phyloP scores from a whole-genome alignment of 1,284 basidiomycete genomes.

The Termitomyces sp. region DNA sequence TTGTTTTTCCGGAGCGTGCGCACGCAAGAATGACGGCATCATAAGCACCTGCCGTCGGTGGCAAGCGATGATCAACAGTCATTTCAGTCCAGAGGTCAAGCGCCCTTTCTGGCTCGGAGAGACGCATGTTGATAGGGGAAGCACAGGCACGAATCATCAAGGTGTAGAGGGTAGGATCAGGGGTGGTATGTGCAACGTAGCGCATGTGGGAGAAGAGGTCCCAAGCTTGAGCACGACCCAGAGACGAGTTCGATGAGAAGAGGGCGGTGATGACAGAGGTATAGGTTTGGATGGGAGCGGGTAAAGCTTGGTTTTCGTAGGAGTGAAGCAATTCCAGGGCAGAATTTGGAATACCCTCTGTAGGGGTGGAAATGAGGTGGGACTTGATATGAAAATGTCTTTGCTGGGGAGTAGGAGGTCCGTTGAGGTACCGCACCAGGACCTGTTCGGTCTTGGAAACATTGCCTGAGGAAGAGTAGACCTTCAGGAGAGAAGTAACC shows the following conservation, averaged over 20 bases:
- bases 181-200: slow-evolving; percentile 83
- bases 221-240: slow-evolving; percentile 76
- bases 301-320: slow-evolving; percentile 54
- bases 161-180: slow-evolving; percentile 72
- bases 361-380: slow-evolving; percentile 41
- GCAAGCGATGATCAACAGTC: slow-evolving; percentile 60
- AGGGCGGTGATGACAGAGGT: slow-evolving; percentile 58
- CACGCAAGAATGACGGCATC: slow-evolving; percentile 80
- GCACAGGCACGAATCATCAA: slow-evolving; percentile 89
- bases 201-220: slow-evolving; percentile 96
- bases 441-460: slow-evolving; percentile 40
- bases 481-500: slow-evolving; percentile 41
- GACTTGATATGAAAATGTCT: slow-evolving; percentile 66
- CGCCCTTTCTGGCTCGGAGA: slow-evolving; percentile 83
- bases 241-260: slow-evolving; percentile 42
- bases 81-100: slow-evolving; percentile 94
- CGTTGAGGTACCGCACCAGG: slow-evolving; percentile 36
- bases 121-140: slow-evolving; percentile 32
- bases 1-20: slow-evolving; percentile 54
- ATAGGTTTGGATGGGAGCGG: slow-evolving; percentile 64
- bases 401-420: slow-evolving; percentile 52
- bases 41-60: slow-evolving; percentile 71
- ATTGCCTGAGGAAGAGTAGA: slow-evolving; percentile 46
- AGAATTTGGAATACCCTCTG: slow-evolving; percentile 41
- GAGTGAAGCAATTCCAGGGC: slow-evolving; percentile 60